Conservation (phyloP, 2,329 filamentous ascomycete genomes). For the Graphium sp. region DNA sequence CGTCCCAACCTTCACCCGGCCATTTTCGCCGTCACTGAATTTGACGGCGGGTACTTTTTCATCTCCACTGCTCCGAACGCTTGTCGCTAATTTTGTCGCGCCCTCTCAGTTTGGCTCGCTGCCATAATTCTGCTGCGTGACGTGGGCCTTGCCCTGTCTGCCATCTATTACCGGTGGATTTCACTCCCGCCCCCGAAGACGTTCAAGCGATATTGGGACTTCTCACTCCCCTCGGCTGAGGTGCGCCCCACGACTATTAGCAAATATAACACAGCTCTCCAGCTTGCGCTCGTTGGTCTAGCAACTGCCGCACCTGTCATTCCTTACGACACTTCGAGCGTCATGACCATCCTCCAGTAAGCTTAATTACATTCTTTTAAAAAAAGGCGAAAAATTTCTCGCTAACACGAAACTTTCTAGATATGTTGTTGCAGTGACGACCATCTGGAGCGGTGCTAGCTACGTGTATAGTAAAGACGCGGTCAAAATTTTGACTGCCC, state of each 20-base stretch:
- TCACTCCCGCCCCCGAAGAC: constrained; percentile 89
- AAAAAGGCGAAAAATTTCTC: too few species aligned
- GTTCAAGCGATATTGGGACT: constrained; percentile 89
- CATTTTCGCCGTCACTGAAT: too few species aligned
- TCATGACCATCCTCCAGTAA: constrained; percentile 48
- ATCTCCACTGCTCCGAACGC: constrained; percentile 1
- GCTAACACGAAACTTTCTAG: constrained; percentile 22
- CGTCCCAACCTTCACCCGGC: too few species aligned
- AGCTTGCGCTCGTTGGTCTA: constrained; percentile 70
- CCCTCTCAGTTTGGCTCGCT: constrained; percentile 57
- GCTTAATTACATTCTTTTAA: constrained; percentile 10
- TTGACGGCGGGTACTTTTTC: background rate
- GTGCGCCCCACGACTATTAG: constrained; percentile 71
- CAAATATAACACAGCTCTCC: constrained; percentile 88
- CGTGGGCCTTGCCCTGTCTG: constrained; percentile 63
- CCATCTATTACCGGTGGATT: constrained; percentile 92
- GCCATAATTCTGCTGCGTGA: constrained; percentile 84
- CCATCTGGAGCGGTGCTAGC: constrained; percentile 83
- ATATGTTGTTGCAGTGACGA: constrained; percentile 75
- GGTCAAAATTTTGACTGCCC: constrained; percentile 57
- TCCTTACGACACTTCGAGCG: constrained; percentile 32
- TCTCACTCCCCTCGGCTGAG: constrained; percentile 75
- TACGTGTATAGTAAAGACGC: constrained; percentile 86
- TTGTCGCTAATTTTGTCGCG: constrained; percentile 1
- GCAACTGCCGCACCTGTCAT: constrained; percentile 70